phyloP scores from a whole-genome alignment of 345 rosid species.

The Acer yangbiense region DNA sequence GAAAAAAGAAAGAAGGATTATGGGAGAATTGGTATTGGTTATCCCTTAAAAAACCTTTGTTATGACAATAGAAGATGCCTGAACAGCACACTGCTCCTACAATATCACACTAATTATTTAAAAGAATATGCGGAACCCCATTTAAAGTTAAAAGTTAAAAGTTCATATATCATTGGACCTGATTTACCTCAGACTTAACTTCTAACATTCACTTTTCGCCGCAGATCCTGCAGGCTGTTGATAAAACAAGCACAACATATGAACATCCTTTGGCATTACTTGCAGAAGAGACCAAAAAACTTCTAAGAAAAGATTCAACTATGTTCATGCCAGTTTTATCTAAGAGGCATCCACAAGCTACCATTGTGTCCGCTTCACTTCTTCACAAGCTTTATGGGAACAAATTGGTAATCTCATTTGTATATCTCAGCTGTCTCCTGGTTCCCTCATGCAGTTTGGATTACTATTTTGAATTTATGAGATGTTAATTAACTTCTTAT shows the following conservation, averaged over 20 bases:
- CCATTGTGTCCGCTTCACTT: constrained; percentile 74
- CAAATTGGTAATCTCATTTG: constrained; percentile 71
- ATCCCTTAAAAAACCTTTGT: neutral
- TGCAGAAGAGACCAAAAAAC: constrained; percentile 82
- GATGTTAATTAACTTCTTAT: constrained; percentile 30
- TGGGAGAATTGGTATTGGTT: neutral
- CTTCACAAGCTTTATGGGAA: constrained; percentile 86
- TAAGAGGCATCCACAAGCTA: constrained; percentile 83
- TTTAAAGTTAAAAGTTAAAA: neutral
- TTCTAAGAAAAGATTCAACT: constrained; percentile 73
- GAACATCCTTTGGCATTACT: constrained; percentile 87
- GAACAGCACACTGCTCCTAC: neutral
- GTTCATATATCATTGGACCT: neutral
- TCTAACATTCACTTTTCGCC: constrained; percentile 10
- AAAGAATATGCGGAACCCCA: neutral
- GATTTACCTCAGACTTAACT: neutral
- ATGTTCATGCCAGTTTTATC: constrained; percentile 74
- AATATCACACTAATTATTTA: neutral
- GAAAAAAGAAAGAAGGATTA: neutral
- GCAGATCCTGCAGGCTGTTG: constrained; percentile 72
- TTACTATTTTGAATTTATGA: constrained; percentile 8
- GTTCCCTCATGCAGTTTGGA: constrained; percentile 12
- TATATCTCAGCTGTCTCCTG: constrained; percentile 4
- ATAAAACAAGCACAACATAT: constrained; percentile 57
- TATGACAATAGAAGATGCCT: neutral